A percentile compares a stretch with the other conserved stretches of the same genome.
Evolutionary conservation across 2,329 filamentous ascomycete genomes (phyloP).

Genomic region (Diaporthe caulivora): DNA sequence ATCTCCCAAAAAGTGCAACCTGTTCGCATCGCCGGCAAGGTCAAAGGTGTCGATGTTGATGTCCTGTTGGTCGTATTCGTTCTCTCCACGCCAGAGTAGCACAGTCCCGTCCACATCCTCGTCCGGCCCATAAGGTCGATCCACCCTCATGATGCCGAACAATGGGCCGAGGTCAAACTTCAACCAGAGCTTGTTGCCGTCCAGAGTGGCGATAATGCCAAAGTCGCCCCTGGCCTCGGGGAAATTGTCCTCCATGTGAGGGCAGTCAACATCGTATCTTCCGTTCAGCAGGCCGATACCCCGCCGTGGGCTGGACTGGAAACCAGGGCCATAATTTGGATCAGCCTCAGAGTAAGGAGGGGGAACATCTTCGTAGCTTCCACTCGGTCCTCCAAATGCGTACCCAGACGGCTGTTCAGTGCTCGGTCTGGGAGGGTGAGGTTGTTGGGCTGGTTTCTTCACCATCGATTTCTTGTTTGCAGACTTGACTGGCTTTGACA

Average conservation of each 20-base stretch:
- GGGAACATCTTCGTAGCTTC: neutral
- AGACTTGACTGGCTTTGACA: constrained; percentile 12
- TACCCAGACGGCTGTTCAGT: neutral
- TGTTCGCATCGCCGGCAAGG: constrained; percentile 47
- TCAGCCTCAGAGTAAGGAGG: constrained; percentile 40
- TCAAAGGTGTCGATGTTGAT: constrained; percentile 37
- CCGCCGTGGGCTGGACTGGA: constrained; percentile 34
- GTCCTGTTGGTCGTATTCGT: constrained; percentile 41
- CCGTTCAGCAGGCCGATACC: constrained; percentile 58
- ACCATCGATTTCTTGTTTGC: constrained; percentile 39
- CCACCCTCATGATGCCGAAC: constrained; percentile 56
- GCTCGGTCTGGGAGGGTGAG: neutral
- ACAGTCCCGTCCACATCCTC: constrained; percentile 43
- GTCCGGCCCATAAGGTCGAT: constrained; percentile 49
- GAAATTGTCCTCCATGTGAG: constrained; percentile 46
- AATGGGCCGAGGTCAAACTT: constrained; percentile 57
- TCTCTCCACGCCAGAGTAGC: constrained; percentile 54
- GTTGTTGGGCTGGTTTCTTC: constrained; percentile 1
- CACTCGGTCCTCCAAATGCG: neutral
- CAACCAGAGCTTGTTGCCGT: constrained; percentile 58
- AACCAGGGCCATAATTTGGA: constrained; percentile 37
- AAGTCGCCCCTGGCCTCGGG: constrained; percentile 45
- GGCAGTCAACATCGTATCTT: constrained; percentile 54
- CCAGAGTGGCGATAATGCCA: constrained; percentile 53
- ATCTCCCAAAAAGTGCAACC: constrained; percentile 53